Evolutionary conservation across 345 rosid genomes (phyloP).

Genomic region (Gossypium herbaceum): DNA sequence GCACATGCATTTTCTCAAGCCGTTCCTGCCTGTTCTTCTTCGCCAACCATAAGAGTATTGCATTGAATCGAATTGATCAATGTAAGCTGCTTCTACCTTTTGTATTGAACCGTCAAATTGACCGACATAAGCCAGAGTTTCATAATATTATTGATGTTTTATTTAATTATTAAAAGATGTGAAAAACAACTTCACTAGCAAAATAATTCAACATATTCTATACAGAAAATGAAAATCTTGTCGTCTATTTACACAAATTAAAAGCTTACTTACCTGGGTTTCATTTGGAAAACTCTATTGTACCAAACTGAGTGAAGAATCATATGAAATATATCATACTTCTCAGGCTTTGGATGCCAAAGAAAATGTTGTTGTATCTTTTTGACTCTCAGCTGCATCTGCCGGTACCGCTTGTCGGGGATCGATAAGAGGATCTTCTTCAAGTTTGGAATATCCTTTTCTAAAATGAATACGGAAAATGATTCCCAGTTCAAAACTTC

Average conservation of each 20-base stretch:
- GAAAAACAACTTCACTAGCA: not conserved
- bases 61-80: too few species aligned
- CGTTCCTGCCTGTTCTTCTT: not conserved
- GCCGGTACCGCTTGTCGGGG: constrained; percentile 41
- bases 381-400: constrained; percentile 78
- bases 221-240: not conserved
- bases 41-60: too few species aligned
- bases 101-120: too few species aligned
- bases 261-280: constrained; percentile 18
- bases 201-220: constrained; percentile 7
- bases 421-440: constrained; percentile 74
- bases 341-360: constrained; percentile 79
- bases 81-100: too few species aligned
- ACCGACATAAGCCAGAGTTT: too few species aligned
- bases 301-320: constrained; percentile 91
- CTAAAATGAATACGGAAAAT: constrained; percentile 71
- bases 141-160: too few species aligned
- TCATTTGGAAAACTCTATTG: constrained; percentile 68
- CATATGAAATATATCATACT: constrained; percentile 85
- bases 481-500: constrained; percentile 88
- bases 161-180: not conserved
- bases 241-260: not conserved
- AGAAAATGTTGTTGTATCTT: constrained; percentile 90
- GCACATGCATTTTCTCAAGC: not conserved
- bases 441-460: constrained; percentile 80